Evolutionary conservation across 805 yeast genomes (phyloP).

Genomic region (Brettanomyces custersianus): DNA sequence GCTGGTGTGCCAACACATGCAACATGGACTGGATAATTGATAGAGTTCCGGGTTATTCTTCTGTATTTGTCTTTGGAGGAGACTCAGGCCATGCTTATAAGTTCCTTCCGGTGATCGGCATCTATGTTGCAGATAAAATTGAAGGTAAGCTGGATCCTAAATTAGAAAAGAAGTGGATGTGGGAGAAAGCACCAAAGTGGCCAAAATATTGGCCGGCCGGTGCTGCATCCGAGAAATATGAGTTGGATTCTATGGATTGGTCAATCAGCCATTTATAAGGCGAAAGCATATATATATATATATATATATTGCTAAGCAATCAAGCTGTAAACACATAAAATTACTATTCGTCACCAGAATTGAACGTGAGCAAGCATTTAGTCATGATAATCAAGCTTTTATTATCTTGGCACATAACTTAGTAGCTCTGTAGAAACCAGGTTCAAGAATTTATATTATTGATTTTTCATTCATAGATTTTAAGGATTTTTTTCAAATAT

Average conservation of each 20-base stretch:
- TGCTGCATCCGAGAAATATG: neutral
- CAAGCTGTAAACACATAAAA: too few species aligned
- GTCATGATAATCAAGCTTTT: too few species aligned
- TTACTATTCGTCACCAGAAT: too few species aligned
- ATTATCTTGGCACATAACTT: too few species aligned
- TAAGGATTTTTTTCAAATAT: too few species aligned
- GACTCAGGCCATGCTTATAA: constrained; percentile 40
- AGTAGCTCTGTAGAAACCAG: too few species aligned
- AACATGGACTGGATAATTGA: constrained; percentile 32
- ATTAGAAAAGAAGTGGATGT: constrained; percentile 20
- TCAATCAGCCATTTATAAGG: too few species aligned
- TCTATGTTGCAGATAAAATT: constrained; percentile 26
- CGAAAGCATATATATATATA: too few species aligned
- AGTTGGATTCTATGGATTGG: neutral
- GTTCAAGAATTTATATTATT: too few species aligned
- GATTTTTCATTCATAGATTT: too few species aligned
- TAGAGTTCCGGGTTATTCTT: constrained; percentile 22
- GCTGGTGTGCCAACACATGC: constrained; percentile 22
- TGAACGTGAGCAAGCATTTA: too few species aligned
- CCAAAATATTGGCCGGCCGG: neutral
- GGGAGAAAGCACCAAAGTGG: constrained; percentile 9
- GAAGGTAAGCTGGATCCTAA: constrained; percentile 18
- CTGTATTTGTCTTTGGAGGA: constrained; percentile 32
- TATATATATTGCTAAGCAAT: too few species aligned
- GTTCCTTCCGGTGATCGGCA: constrained; percentile 36